Conservation (phyloP, 2,329 filamentous ascomycete species). For the Geosmithia flava region DNA sequence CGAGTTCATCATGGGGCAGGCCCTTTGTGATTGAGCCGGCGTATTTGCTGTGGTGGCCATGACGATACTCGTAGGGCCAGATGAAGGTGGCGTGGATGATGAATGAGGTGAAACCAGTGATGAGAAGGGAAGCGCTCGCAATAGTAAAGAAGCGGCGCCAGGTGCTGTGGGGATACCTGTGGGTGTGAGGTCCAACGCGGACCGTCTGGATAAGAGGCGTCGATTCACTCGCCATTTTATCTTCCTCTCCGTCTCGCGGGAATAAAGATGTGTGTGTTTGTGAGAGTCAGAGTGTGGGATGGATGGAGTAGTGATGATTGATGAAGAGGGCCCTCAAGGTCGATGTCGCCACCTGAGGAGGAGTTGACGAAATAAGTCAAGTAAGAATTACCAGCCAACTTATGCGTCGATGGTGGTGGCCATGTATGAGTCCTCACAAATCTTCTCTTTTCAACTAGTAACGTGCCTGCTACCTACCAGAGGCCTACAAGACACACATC, state of each 20-base stretch:
- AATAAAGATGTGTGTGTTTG: background rate
- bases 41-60: conserved; percentile 14
- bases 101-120: conserved; percentile 37
- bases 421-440: too few species aligned
- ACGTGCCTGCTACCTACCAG: too few species aligned
- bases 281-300: background rate
- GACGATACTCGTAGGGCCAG: conserved; percentile 15
- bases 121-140: conserved; percentile 39
- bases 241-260: too few species aligned
- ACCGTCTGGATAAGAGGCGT: conserved; percentile 58
- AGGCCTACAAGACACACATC: too few species aligned
- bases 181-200: conserved; percentile 35
- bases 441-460: too few species aligned
- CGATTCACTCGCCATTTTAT: conserved; percentile 32
- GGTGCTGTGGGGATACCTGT: conserved; percentile 45
- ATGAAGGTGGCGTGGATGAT: conserved; percentile 31
- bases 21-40: conserved; percentile 10
- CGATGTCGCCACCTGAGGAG: background rate
- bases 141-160: conserved; percentile 56
- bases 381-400: background rate
- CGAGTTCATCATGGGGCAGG: conserved; percentile 35
- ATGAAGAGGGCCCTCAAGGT: too few species aligned
- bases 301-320: background rate
- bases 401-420: too few species aligned
- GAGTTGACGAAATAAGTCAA: background rate